Evolutionary conservation across 345 rosid species (phyloP).

Genomic region (Murraya koenigii): DNA sequence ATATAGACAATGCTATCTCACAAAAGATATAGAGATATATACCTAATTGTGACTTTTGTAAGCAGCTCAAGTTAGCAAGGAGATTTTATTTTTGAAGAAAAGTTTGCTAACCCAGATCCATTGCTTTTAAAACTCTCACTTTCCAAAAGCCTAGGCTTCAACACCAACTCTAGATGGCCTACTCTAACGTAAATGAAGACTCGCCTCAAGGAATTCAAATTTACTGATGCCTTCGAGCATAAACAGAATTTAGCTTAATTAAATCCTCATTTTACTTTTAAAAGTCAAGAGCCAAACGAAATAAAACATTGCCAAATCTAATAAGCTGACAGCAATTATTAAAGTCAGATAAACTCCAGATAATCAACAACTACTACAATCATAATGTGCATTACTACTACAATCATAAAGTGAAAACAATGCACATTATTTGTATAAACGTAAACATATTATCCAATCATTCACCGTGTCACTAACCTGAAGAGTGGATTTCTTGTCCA

Average conservation of each 20-base stretch:
- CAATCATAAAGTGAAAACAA: neutral
- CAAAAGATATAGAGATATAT: neutral
- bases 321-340: neutral
- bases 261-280: neutral
- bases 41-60: neutral
- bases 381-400: neutral
- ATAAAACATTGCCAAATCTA: neutral
- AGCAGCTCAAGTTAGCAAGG: neutral
- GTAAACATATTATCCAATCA: neutral
- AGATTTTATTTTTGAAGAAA: neutral
- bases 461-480: slow-evolving; percentile 57
- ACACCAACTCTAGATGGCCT: neutral
- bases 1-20: too few relatives aligned
- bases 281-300: neutral
- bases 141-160: neutral
- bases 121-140: neutral
- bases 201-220: neutral
- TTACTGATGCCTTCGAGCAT: neutral
- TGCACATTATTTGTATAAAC: neutral
- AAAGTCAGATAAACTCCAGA: neutral
- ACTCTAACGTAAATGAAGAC: neutral
- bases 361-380: neutral
- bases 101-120: neutral
- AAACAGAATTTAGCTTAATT: neutral
- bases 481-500: slow-evolving; percentile 87